Conservation (phyloP, 1,139 yeast species). For the Scheffersomyces parashehatae region DNA sequence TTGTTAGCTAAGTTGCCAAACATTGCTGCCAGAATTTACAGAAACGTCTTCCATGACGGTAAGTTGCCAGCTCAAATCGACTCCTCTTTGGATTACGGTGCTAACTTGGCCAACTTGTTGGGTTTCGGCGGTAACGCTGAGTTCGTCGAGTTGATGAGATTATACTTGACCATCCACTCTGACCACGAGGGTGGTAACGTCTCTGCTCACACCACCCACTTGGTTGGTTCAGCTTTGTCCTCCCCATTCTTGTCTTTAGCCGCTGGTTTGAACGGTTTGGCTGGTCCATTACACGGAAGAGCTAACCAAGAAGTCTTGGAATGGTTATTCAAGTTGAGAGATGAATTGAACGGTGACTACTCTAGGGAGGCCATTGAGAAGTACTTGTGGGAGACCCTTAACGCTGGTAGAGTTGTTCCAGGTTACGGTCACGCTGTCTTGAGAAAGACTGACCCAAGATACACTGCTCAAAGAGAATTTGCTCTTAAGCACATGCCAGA, state of each 20-base stretch:
- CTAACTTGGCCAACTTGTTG: slow-evolving; percentile 80
- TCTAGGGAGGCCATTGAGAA: slow-evolving; percentile 76
- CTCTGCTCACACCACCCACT: slow-evolving; percentile 95
- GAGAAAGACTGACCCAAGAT: slow-evolving; percentile 97
- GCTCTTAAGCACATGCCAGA: slow-evolving; percentile 98
- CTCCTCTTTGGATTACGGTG: slow-evolving; percentile 83
- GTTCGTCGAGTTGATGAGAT: slow-evolving; percentile 87
- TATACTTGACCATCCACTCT: slow-evolving; percentile 92
- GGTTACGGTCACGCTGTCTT: slow-evolving; percentile 98
- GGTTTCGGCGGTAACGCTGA: slow-evolving; percentile 81
- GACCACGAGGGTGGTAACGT: slow-evolving; percentile 99
- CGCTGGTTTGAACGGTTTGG: slow-evolving; percentile 95
- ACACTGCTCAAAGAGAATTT: slow-evolving; percentile 95
- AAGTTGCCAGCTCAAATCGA: slow-evolving; percentile 67
- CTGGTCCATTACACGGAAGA: slow-evolving; percentile 98
- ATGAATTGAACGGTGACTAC: slow-evolving; percentile 70
- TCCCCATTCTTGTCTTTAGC: slow-evolving; percentile 92
- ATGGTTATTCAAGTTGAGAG: slow-evolving; percentile 83
- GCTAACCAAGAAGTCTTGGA: slow-evolving; percentile 98
- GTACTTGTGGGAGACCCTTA: slow-evolving; percentile 89
- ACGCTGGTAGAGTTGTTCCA: slow-evolving; percentile 93
- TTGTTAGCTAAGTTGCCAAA: slow-evolving; percentile 90
- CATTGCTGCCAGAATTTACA: slow-evolving; percentile 92
- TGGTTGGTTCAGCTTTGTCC: slow-evolving; percentile 93
- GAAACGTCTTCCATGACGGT: slow-evolving; percentile 86